Evolutionary conservation across 148 eudicot species (phyloP).

Genomic region (Diospyros kaki): DNA sequence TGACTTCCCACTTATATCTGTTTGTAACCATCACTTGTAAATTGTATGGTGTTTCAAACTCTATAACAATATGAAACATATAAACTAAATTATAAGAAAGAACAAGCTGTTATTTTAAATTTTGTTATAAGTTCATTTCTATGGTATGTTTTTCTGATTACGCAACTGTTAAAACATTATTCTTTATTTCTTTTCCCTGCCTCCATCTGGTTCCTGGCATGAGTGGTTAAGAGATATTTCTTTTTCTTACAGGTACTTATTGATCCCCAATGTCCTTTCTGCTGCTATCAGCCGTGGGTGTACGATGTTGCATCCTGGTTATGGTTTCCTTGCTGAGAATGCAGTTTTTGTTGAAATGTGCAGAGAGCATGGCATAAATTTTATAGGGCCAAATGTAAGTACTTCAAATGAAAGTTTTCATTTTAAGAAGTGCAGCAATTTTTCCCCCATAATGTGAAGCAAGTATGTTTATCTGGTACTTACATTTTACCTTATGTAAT

Average conservation of each 20-base stretch:
- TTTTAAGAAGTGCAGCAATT: background rate
- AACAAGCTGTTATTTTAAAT: background rate
- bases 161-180: background rate
- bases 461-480: background rate
- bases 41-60: too few relatives aligned
- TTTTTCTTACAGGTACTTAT: constrained; percentile 59
- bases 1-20: too few relatives aligned
- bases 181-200: background rate
- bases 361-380: constrained; percentile 89
- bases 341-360: constrained; percentile 97
- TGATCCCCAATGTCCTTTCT: constrained; percentile 87
- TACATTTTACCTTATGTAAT: background rate
- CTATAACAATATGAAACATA: too few relatives aligned
- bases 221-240: background rate
- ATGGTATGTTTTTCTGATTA: background rate
- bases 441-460: background rate
- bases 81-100: too few relatives aligned
- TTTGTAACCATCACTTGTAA: too few relatives aligned
- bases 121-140: background rate
- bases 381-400: constrained; percentile 96
- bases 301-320: constrained; percentile 99
- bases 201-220: background rate
- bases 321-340: constrained; percentile 98
- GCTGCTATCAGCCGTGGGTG: constrained; percentile 93
- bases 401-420: background rate